Evolutionary conservation across 2,329 filamentous ascomycete genomes (phyloP), one percentile per base, ranked within the genome.

Genomic region (Rutstroemia sp.): DNA sequence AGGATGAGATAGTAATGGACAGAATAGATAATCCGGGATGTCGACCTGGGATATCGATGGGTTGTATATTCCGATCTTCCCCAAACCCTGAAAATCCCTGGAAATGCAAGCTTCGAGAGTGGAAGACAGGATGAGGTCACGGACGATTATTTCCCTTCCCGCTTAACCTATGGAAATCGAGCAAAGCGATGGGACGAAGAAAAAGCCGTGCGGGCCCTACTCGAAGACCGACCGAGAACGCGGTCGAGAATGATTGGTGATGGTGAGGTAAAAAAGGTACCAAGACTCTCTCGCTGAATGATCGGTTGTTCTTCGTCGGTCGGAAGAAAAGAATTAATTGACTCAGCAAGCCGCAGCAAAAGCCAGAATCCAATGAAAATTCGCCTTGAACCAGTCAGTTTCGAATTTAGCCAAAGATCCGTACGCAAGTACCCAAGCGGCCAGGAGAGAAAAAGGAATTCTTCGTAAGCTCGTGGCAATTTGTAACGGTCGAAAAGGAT

Each of bases 261-360:
- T 47, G 8, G 27, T 34, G 30, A 34, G 30, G 12, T 34, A 4
- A 34, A 34, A 34, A 10, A 34, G 30, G 30, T 34, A 34, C 30
- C 30, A 34, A 34, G 30, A 34, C 12, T 34, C 8, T 34, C 9
- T 34, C 30, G 30, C 9, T 10, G 30, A 9, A 34, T 34, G 30
- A 34, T 34, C 10, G 30, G 12, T 12, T 34, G 39, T 4, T 9
- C 14, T 42, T 42, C 9, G 2, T n/a, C 5, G 7, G 39, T 19
- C 19, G 39, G 16, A 19, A 42, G n/a, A 42, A 9, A 42, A 39
- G 10, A 39, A 39, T 39, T 39, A n/a, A 42, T 48, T 54, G 51
- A 54, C 34, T 54, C 51, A 48, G 51, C 51, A 54, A 12, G 44
- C n/a, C 34, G 21, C 51, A 54, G 45, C 23, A 17, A 54, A 48